Conservation (phyloP, 805 yeast species). For the Candida palmyrensis region DNA sequence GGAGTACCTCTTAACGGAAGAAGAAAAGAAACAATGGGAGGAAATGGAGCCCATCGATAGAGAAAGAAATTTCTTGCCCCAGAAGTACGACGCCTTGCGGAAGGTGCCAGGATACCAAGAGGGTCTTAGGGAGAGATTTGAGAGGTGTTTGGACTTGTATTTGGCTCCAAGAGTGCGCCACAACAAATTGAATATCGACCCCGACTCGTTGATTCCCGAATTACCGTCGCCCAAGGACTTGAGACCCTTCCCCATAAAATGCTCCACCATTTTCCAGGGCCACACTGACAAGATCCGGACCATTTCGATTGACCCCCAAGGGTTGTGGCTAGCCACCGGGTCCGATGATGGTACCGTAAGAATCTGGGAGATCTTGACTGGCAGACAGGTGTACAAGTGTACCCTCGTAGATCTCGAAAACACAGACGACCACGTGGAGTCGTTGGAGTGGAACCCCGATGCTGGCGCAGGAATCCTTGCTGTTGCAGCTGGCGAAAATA, state of each 20-base stretch:
- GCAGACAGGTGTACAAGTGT: conserved; percentile 83
- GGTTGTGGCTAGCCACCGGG: conserved; percentile 95
- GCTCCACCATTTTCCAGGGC: conserved; percentile 80
- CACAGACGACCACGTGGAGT: conserved; percentile 72
- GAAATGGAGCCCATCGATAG: conserved; percentile 70
- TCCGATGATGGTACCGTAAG: conserved; percentile 95
- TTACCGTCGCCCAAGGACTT: conserved; percentile 95
- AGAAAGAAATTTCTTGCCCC: conserved; percentile 74
- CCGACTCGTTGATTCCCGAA: conserved; percentile 92
- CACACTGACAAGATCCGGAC: conserved; percentile 81
- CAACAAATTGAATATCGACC: conserved; percentile 87
- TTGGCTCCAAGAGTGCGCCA: conserved; percentile 94
- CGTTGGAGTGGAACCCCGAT: conserved; percentile 88
- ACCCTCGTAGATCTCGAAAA: conserved; percentile 47
- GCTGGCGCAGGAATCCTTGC: conserved; percentile 72
- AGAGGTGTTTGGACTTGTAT: conserved; percentile 88
- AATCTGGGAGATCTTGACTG: conserved; percentile 95
- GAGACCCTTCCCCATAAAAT: conserved; percentile 91
- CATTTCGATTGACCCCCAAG: conserved; percentile 79
- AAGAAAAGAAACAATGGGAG: conserved; percentile 71
- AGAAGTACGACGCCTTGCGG: conserved; percentile 75
- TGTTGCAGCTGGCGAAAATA: conserved; percentile 73
- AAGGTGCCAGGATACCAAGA: conserved; percentile 92
- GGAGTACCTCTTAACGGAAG: conserved; percentile 79
- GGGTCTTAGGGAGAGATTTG: conserved; percentile 83